Evolutionary conservation across 495 filamentous ascomycete genomes (phyloP).

Genomic region (Cladorrhinum samala): DNA sequence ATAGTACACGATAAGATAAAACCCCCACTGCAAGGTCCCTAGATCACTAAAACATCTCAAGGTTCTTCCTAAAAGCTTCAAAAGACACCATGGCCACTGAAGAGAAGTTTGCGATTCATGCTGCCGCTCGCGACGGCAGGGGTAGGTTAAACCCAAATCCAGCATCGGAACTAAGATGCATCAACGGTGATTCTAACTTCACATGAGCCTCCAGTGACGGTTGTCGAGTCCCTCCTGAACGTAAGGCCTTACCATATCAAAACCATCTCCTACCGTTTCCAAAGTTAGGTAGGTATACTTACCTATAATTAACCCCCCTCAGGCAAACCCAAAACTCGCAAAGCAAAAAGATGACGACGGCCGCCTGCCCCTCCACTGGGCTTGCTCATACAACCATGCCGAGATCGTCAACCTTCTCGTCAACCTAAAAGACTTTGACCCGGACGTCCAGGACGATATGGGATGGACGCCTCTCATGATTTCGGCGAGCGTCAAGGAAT

Average conservation of each 20-base stretch:
- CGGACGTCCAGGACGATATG: slow-evolving; percentile 82
- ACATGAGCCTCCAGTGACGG: slow-evolving; percentile 39
- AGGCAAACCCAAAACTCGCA: slow-evolving; percentile 78
- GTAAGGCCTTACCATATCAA: slow-evolving; percentile 40
- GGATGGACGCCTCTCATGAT: slow-evolving; percentile 98
- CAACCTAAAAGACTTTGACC: slow-evolving; percentile 68
- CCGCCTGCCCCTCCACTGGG: slow-evolving; percentile 93
- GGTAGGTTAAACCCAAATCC: slow-evolving; percentile 43
- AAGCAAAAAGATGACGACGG: slow-evolving; percentile 76
- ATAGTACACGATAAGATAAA: background rate
- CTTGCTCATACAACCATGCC: slow-evolving; percentile 74
- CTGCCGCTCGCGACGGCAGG: slow-evolving; percentile 80
- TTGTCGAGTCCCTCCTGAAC: slow-evolving; percentile 70
- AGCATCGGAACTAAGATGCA: background rate
- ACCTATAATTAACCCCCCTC: slow-evolving; percentile 14
- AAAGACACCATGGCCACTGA: slow-evolving; percentile 21
- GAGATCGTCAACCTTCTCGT: slow-evolving; percentile 68
- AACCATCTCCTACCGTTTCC: too few relatives aligned
- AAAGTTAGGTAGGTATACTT: too few relatives aligned
- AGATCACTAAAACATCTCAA: too few relatives aligned
- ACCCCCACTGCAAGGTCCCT: too few relatives aligned
- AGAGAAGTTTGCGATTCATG: slow-evolving; percentile 75
- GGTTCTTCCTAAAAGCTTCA: background rate
- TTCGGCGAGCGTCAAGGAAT: slow-evolving; percentile 69
- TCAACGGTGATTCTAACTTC: slow-evolving; percentile 9